phyloP scores from a whole-genome alignment of 768 basidiomycete genomes.

The Pleurotus eryngii region DNA sequence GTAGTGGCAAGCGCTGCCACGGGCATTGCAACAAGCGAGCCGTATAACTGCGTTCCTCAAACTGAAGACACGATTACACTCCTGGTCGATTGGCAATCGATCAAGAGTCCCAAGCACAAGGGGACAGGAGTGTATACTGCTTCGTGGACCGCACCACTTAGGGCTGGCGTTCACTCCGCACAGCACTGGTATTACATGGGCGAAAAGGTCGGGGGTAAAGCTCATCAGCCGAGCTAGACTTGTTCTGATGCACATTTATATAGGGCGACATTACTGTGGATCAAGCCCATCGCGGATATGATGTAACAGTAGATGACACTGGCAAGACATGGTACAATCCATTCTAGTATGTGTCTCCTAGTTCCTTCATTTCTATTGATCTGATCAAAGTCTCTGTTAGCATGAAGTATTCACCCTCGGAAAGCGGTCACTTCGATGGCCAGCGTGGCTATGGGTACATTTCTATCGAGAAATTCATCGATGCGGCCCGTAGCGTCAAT shows the following conservation, averaged over 20 bases:
- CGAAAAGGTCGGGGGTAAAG: slow-evolving; percentile 59
- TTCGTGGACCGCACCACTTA: slow-evolving; percentile 90
- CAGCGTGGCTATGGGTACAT: slow-evolving; percentile 91
- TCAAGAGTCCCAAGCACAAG: slow-evolving; percentile 66
- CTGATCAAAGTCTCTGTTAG: slow-evolving; percentile 32
- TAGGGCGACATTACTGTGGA: slow-evolving; percentile 91
- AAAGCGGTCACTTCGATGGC: slow-evolving; percentile 90
- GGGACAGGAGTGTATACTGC: slow-evolving; percentile 93
- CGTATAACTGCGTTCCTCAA: slow-evolving; percentile 80
- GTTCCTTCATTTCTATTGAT: background rate
- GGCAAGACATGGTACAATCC: slow-evolving; percentile 89
- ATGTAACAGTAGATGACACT: slow-evolving; percentile 79
- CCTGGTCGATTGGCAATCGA: slow-evolving; percentile 89
- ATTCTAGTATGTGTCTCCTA: slow-evolving; percentile 67
- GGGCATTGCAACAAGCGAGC: slow-evolving; percentile 86
- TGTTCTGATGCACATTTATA: background rate
- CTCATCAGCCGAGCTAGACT: background rate
- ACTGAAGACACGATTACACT: slow-evolving; percentile 97
- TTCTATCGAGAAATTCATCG: slow-evolving; percentile 90
- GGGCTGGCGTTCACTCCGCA: slow-evolving; percentile 84
- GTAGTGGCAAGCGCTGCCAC: slow-evolving; percentile 90
- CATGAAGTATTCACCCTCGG: slow-evolving; percentile 94
- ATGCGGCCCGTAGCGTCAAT: slow-evolving; percentile 77
- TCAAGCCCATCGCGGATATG: slow-evolving; percentile 93
- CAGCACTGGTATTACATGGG: slow-evolving; percentile 97